A percentile compares a stretch with the other conserved stretches of the same genome.
Conservation (phyloP, 2,329 filamentous ascomycete species). For the Apiospora pterosperma region DNA sequence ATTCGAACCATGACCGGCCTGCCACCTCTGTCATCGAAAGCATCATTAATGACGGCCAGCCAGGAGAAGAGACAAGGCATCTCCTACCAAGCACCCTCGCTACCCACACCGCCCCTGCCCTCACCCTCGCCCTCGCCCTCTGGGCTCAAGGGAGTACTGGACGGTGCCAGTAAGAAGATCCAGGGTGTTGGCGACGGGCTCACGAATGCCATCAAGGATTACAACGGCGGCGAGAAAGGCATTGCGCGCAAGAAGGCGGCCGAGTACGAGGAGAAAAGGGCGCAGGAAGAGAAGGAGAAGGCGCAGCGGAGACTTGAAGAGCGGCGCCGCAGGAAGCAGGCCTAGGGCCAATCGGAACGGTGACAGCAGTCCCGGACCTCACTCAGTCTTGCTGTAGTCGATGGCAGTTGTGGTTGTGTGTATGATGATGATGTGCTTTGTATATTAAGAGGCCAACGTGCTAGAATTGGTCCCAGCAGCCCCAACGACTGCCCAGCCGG, state of each 20-base stretch:
- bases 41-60: neutral
- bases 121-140: slow-evolving; percentile 8
- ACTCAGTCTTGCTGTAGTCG: no score
- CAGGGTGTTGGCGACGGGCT: neutral
- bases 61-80: neutral
- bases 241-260: neutral
- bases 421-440: neutral
- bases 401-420: neutral
- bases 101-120: slow-evolving; percentile 5
- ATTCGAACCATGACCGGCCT: slow-evolving; percentile 38
- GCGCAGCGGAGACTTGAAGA: neutral
- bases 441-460: neutral
- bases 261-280: neutral
- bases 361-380: neutral
- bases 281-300: slow-evolving; percentile 4
- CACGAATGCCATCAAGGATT: neutral
- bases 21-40: slow-evolving; percentile 25
- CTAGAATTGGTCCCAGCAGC: neutral
- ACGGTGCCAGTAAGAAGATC: neutral
- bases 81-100: neutral
- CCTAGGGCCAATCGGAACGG: neutral
- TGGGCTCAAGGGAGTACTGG: neutral
- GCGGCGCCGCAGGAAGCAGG: neutral
- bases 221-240: neutral
- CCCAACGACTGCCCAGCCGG: neutral